Evolutionary conservation across 768 basidiomycete species (phyloP).

Genomic region (Serendipita sp.): DNA sequence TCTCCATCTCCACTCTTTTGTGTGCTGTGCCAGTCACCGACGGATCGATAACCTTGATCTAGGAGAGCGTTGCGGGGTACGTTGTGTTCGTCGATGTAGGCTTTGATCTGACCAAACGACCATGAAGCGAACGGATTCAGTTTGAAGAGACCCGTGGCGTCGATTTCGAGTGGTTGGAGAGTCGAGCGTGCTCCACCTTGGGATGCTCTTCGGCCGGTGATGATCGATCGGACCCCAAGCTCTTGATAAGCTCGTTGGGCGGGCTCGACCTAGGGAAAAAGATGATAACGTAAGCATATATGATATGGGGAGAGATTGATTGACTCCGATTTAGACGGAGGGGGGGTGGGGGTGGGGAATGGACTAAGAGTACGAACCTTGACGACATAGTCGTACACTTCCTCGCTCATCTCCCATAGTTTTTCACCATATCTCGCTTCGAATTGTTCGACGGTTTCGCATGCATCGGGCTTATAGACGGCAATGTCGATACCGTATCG

Average conservation of each 20-base stretch:
- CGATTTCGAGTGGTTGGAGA: constrained; percentile 76
- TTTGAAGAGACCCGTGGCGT: constrained; percentile 79
- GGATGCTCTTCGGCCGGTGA: constrained; percentile 86
- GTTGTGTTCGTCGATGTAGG: constrained; percentile 61
- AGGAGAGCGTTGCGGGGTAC: constrained; percentile 83
- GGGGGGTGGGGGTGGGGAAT: neutral
- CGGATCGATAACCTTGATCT: constrained; percentile 80
- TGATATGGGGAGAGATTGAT: neutral
- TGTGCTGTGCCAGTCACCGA: constrained; percentile 98
- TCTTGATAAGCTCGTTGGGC: constrained; percentile 73
- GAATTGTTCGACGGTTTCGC: constrained; percentile 52
- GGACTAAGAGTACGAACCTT: constrained; percentile 39
- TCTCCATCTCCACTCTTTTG: constrained; percentile 49
- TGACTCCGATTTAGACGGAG: neutral
- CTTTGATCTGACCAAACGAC: constrained; percentile 70
- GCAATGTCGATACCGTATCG: constrained; percentile 59
- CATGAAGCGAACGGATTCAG: constrained; percentile 86
- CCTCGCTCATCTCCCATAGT: constrained; percentile 81
- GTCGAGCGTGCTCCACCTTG: constrained; percentile 82
- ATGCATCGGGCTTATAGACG: constrained; percentile 64
- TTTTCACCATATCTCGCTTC: constrained; percentile 61
- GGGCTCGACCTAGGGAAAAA: constrained; percentile 61
- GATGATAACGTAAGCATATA: neutral
- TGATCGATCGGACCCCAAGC: constrained; percentile 65
- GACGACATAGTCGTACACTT: constrained; percentile 75